Evolutionary conservation across 176 grass and related monocot species (phyloP), one percentile per base, ranked within the genome.

Genomic region (Aechmea fasciata): DNA sequence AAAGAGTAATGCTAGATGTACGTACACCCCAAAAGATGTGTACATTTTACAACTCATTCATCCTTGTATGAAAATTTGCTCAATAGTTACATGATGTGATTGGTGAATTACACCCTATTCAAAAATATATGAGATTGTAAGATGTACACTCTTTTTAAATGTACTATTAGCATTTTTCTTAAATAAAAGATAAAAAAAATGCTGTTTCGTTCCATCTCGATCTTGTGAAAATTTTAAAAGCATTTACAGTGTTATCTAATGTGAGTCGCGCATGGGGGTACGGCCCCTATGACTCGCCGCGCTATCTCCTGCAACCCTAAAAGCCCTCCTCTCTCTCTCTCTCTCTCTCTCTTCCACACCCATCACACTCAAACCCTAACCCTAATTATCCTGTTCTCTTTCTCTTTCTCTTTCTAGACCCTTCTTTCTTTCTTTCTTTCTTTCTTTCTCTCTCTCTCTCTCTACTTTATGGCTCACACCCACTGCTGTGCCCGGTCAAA

Each of bases 401-500:
- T 18, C 55, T 61, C 15, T 14, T 14, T 18, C 19, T 59, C 54
- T 59, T 2, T 26, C 25, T 26, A 26, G 25, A 26, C 2, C 25
- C 25, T 26, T 61, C 15, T 14, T 14, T 18, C 19, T 59, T 11
- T 59, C 54, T 59, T 14, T 14, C 15, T 41, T 10, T 61, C 5
- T 61, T 13, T 55, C 11, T 54, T 13, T 13, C 2, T 55, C 52
- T 19, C 3, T 3, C 54, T 17, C 54, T 19, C n/a, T 59, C 55
- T 61, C 55, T 61, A 61, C 55, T 61, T 61, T 61, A 61, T 61
- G 55, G 55, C 13, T 61, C 55, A 61, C 55, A 61, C 2, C 55
- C 55, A 61, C 55, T 10, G 15, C 11, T n/a, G 13, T 13, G 11
- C 6, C 15, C 52, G 15, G 33, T 41, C 33, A 41, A 41, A 41